A percentile compares a stretch with the other conserved stretches of the same genome.
phyloP scores from a whole-genome alignment of 768 basidiomycete species.

The Strobilomyces dryophilus region DNA sequence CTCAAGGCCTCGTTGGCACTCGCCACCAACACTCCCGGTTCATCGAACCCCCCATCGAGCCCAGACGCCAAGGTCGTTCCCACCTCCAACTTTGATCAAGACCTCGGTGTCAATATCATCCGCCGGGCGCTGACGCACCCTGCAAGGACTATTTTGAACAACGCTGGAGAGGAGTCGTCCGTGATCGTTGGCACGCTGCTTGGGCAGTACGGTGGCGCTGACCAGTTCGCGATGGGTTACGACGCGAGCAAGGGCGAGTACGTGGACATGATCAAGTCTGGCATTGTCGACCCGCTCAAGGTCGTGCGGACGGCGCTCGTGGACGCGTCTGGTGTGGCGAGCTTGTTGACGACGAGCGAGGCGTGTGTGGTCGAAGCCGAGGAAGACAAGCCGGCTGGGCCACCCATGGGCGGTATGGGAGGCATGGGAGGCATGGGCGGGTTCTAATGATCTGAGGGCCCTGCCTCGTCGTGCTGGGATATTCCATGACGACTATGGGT shows the following conservation, averaged over 20 bases:
- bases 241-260: conserved; percentile 91
- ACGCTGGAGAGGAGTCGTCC: conserved; percentile 75
- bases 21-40: conserved; percentile 46
- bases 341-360: conserved; percentile 89
- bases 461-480: neutral
- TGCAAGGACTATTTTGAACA: neutral
- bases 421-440: conserved; percentile 57
- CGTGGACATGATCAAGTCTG: conserved; percentile 89
- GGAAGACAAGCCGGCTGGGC: conserved; percentile 61
- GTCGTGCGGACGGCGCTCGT: conserved; percentile 91
- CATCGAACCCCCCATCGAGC: conserved; percentile 43
- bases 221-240: conserved; percentile 86
- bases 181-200: conserved; percentile 91
- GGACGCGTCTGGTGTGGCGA: conserved; percentile 92
- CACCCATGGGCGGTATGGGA: conserved; percentile 45
- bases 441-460: conserved; percentile 39
- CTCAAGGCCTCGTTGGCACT: conserved; percentile 80
- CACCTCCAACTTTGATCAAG: conserved; percentile 93
- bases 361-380: conserved; percentile 88
- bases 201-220: conserved; percentile 58
- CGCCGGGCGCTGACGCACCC: neutral
- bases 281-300: conserved; percentile 95
- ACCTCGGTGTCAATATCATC: conserved; percentile 85
- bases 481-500: neutral
- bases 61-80: conserved; percentile 63